A percentile compares a stretch with the other conserved stretches of the same genome.
Evolutionary conservation across 164 flowering plant genomes (phyloP).

Genomic region (Cinnamomum micranthum): DNA sequence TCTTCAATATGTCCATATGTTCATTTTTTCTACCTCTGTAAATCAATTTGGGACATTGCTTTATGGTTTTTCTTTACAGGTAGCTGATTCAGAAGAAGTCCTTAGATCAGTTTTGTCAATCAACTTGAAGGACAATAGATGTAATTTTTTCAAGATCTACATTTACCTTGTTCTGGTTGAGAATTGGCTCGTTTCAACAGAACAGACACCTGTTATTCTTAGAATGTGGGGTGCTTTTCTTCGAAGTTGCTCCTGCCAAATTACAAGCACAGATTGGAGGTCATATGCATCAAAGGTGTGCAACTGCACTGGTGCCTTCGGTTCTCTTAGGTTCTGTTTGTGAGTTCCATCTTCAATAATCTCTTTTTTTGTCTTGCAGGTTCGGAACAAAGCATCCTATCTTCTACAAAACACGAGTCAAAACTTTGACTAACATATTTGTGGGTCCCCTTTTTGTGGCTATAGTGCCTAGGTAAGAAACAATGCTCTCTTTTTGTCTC

Average conservation of each 20-base stretch:
- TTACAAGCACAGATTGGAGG: constrained; percentile 68
- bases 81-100: constrained; percentile 41
- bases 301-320: neutral
- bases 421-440: neutral
- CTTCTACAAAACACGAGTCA: constrained; percentile 48
- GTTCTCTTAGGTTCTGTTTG: neutral
- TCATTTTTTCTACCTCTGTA: neutral
- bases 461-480: no score
- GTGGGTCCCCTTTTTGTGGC: no score
- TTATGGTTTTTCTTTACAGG: constrained; percentile 28
- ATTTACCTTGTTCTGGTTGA: constrained; percentile 62
- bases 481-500: no score
- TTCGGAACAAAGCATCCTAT: constrained; percentile 78
- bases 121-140: constrained; percentile 55
- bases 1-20: neutral
- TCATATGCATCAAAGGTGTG: constrained; percentile 74
- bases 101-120: constrained; percentile 43
- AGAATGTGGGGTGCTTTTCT: constrained; percentile 64
- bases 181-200: constrained; percentile 60
- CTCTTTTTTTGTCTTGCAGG: constrained; percentile 34
- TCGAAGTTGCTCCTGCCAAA: constrained; percentile 70
- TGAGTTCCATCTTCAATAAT: neutral
- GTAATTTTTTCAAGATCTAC: constrained; percentile 58
- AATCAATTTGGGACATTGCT: neutral
- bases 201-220: constrained; percentile 33